phyloP scores from a whole-genome alignment of 805 yeast species.

The Nakazawaea peltata region DNA sequence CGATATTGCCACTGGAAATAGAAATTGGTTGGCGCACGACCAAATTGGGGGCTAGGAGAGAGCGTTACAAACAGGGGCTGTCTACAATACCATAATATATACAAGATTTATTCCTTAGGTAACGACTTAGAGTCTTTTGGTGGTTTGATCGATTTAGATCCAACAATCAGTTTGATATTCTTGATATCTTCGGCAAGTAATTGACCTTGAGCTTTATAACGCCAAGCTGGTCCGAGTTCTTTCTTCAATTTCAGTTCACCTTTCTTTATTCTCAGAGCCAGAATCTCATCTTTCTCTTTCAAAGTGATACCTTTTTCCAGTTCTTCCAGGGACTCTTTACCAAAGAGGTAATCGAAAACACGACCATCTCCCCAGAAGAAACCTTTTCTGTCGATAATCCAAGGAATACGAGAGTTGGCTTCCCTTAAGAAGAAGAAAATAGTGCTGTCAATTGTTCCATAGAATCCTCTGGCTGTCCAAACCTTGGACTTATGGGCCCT shows the following conservation, averaged over 20 bases:
- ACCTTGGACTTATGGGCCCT: slow-evolving; percentile 59
- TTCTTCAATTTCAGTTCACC: slow-evolving; percentile 40
- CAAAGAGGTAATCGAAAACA: slow-evolving; percentile 73
- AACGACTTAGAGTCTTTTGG: neutral
- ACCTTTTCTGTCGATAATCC: slow-evolving; percentile 79
- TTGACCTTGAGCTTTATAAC: slow-evolving; percentile 38
- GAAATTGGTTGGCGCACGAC: no score
- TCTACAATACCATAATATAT: no score
- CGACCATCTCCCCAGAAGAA: slow-evolving; percentile 93
- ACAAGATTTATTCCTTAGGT: neutral
- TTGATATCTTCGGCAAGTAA: slow-evolving; percentile 35
- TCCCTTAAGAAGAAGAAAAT: slow-evolving; percentile 69
- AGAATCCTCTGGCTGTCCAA: slow-evolving; percentile 84
- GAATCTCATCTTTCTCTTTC: slow-evolving; percentile 48
- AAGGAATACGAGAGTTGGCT: slow-evolving; percentile 43
- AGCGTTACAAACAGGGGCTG: no score
- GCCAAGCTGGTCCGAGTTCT: slow-evolving; percentile 56
- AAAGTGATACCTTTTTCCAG: slow-evolving; percentile 66
- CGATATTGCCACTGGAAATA: no score
- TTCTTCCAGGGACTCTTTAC: slow-evolving; percentile 67
- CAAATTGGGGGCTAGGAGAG: no score
- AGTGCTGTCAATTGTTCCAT: slow-evolving; percentile 71
- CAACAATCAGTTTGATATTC: slow-evolving; percentile 16
- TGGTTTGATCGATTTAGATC: no score
- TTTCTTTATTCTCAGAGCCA: slow-evolving; percentile 37